phyloP scores from a whole-genome alignment of 2,329 filamentous ascomycete species.

The Aureobasidium leucospermi region DNA sequence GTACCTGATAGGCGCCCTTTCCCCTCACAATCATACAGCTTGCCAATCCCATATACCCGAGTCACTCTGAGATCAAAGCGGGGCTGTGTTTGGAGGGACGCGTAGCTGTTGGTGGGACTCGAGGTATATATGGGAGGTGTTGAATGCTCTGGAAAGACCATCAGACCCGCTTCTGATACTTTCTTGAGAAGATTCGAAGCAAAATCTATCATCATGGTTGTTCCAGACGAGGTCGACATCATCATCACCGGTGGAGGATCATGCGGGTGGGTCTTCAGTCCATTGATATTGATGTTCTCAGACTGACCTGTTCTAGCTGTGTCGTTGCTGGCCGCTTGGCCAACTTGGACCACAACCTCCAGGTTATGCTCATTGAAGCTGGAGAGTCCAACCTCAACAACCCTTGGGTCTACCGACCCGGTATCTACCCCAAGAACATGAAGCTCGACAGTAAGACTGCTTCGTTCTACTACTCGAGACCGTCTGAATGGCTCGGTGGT shows the following conservation, averaged over 20 bases:
- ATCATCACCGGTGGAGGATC: constrained; percentile 72
- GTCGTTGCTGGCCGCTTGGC: constrained; percentile 53
- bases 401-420: constrained; percentile 67
- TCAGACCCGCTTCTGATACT: background rate
- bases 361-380: constrained; percentile 62
- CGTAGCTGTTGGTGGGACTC: background rate
- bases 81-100: background rate
- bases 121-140: background rate
- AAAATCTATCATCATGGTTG: constrained; percentile 39
- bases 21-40: background rate
- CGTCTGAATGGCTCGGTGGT: constrained; percentile 64
- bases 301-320: constrained; percentile 29
- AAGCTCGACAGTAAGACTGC: constrained; percentile 74
- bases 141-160: background rate
- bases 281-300: background rate
- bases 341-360: constrained; percentile 67
- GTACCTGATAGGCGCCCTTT: background rate
- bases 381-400: constrained; percentile 71
- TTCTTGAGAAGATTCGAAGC: background rate
- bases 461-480: constrained; percentile 71
- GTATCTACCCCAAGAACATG: constrained; percentile 73
- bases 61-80: background rate
- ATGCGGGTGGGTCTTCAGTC: constrained; percentile 42
- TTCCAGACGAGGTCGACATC: constrained; percentile 74
- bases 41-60: constrained; percentile 4